phyloP scores from a whole-genome alignment of 148 eudicot genomes.

The Camellia japonica region DNA sequence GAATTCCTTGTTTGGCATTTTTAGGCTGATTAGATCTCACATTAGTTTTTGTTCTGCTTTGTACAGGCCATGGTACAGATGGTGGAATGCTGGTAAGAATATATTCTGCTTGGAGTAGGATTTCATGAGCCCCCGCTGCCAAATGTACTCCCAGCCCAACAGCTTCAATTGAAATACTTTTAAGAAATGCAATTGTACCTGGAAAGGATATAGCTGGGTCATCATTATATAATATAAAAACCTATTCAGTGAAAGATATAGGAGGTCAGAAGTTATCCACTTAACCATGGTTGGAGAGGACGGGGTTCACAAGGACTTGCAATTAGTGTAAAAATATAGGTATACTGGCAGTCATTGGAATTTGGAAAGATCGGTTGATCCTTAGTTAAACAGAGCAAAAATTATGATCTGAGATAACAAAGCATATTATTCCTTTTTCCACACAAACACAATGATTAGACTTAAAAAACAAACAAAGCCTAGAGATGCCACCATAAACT shows the following conservation, averaged over 20 bases:
- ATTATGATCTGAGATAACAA: not conserved
- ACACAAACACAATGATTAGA: too few relatives aligned
- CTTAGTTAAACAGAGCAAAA: not conserved
- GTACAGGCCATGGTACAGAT: constrained; percentile 48
- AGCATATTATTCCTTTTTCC: not conserved
- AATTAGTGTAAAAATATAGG: not conserved
- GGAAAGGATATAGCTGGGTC: constrained; percentile 16
- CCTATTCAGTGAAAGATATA: not conserved
- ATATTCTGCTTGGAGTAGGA: constrained; percentile 80
- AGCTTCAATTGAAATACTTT: constrained; percentile 94
- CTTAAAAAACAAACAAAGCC: too few relatives aligned
- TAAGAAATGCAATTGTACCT: constrained; percentile 88
- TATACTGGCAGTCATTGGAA: too few relatives aligned
- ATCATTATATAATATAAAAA: constrained; percentile 2
- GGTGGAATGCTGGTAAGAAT: constrained; percentile 70
- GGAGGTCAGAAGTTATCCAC: not conserved
- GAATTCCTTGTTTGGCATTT: constrained; percentile 81
- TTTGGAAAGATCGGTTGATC: not conserved
- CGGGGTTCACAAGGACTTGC: not conserved
- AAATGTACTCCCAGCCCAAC: constrained; percentile 91
- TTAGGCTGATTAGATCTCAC: constrained; percentile 68
- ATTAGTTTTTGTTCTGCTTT: constrained; percentile 37
- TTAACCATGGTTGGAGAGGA: not conserved
- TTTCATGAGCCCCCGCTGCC: constrained; percentile 88
- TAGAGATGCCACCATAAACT: too few relatives aligned